Base-by-base conservation (phyloP, 208 protist genomes). In the Strigomonas galati region DNA sequence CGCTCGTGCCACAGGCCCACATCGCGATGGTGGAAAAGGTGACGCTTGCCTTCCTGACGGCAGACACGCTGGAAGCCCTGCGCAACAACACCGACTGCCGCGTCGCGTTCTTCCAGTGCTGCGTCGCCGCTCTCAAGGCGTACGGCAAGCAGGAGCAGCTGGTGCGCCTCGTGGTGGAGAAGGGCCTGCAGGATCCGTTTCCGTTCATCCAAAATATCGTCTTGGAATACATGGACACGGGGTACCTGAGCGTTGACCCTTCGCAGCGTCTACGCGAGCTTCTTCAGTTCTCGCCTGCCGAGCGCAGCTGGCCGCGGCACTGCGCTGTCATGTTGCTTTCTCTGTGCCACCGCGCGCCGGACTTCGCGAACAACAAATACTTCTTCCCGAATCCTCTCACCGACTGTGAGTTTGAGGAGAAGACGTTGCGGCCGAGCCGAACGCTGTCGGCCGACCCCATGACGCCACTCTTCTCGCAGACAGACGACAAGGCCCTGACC, bases 261-360 rank as follows among this genome's bases (percentile, higher is more conserved):
- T 14, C 52, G 4, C 58, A 53, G 21, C 73, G 60, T 1, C 44
- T 55, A 40, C n/a, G 35, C 7, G 31, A 27, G 5, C 60, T 66
- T 49, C 60, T 64, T 10, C 24, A 5, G 5, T 23, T 53, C 23
- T 53, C 48, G 2, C 19, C 48, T 9, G 23, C 28, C 9, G 48
- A 5, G 43, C 24, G 15, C 28, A 32, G 56, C 32, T 91, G 81
- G 81, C 56, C 80, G 31, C 72, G 65, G 32, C 71, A 84, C 65
- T 19, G 67, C 32, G 68, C 79, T 26, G 37, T 85, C 27, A 61
- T 91, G 26, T 32, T 88, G 27, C 77, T 91, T n/a, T 75, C 52
- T 7, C 55, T 76, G 40, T 46, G 40, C 17, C 69, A 64, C 27
- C 71, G 72, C 48, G 58, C 57, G 2, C 28, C 9, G 4, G 44